Conservation (phyloP, 352 stramenopile genomes). For the Blastocystis sp. region DNA sequence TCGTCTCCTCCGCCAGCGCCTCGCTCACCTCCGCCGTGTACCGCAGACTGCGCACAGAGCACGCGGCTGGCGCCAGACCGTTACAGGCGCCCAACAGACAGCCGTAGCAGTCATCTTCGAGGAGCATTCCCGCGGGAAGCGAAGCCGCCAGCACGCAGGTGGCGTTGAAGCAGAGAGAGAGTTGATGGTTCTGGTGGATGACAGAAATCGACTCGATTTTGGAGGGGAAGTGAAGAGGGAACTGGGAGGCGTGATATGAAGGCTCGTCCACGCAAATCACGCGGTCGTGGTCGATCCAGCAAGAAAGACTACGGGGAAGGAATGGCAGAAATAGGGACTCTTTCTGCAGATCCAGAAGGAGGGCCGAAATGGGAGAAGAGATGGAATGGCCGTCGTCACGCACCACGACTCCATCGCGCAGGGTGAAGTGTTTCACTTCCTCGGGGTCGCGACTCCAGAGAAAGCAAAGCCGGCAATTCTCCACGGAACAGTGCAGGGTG, state of each 20-base stretch:
- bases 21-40: not conserved
- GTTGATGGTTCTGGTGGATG: not conserved
- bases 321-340: not conserved
- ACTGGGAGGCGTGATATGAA: constrained; percentile 25
- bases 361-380: not conserved
- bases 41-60: not conserved
- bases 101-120: not conserved
- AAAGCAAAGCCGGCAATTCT: constrained; percentile 1
- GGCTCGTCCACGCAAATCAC: not conserved
- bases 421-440: not conserved
- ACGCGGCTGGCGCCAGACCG: not conserved
- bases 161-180: not conserved
- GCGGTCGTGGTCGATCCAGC: not conserved
- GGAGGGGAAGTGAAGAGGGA: not conserved
- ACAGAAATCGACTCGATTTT: not conserved
- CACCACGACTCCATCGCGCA: not conserved
- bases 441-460: not conserved
- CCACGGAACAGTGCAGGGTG: not conserved
- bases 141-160: not conserved
- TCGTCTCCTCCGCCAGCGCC: not conserved
- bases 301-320: not conserved
- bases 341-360: constrained; percentile 7
- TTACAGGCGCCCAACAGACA: not conserved
- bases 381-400: not conserved
- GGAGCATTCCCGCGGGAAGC: not conserved